Percentiles rank a stretch among this genome's conserved stretches.
phyloP scores from a whole-genome alignment of 495 filamentous ascomycete species.

The Neurospora sublineolata region DNA sequence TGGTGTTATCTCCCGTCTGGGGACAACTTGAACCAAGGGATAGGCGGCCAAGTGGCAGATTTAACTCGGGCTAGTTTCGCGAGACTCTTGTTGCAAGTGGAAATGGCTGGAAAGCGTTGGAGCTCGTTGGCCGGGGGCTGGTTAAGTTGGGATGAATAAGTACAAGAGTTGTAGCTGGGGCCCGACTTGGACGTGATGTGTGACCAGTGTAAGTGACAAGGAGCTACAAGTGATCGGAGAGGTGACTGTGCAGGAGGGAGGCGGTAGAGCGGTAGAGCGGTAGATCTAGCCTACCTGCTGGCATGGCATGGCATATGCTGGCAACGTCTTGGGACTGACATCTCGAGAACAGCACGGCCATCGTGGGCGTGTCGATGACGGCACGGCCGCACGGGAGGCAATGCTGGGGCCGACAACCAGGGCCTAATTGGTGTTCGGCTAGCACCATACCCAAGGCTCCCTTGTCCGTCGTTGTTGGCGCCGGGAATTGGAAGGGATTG shows the following conservation, averaged over 20 bases:
- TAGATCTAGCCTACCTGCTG: neutral
- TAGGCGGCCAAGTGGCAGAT: slow-evolving; percentile 9
- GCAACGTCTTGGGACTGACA: neutral
- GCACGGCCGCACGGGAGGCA: slow-evolving; percentile 9
- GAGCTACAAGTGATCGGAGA: neutral
- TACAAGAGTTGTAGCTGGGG: neutral
- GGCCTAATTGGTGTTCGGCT: neutral
- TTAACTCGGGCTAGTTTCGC: slow-evolving; percentile 3
- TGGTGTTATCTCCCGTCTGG: slow-evolving; percentile 7
- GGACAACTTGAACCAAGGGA: neutral
- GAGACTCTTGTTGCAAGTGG: slow-evolving; percentile 10
- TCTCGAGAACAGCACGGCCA: neutral
- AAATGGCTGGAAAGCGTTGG: slow-evolving; percentile 23
- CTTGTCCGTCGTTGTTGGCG: neutral
- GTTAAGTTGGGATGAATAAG: neutral
- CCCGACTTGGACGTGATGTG: neutral
- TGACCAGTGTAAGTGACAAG: neutral
- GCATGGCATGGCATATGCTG: neutral
- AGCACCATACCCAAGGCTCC: neutral
- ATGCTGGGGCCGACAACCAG: neutral
- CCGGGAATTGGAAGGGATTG: neutral
- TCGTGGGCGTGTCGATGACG: slow-evolving; percentile 6
- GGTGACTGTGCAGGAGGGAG: neutral
- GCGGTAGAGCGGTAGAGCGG: neutral
- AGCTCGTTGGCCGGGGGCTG: neutral